Base-by-base conservation (phyloP, 2,329 filamentous ascomycete species). In the Sphaerostilbella broomeana region DNA sequence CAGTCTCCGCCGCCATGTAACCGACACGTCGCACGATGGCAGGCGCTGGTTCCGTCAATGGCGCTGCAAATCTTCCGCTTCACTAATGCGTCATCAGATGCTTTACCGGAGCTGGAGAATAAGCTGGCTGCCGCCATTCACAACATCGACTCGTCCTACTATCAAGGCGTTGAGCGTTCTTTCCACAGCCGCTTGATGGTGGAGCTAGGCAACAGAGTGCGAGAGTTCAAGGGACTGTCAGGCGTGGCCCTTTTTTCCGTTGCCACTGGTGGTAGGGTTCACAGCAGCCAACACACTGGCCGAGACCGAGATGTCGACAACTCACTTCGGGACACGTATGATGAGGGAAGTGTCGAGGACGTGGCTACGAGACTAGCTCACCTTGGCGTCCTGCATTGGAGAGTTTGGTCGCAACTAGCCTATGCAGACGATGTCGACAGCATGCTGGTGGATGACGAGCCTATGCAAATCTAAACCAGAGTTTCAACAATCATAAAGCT, bases 351-450 rank as follows among this genome's bases (percentile, higher is more conserved):
- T 22, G 54, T 84, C 25, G 70, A 73, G 29, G 81, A 87, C 43
- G 77, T 95, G 58, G 79, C 86, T 1, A 82, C 80, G 30, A 79
- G 86, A 31, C 71, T 95, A 35, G 82, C 86, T 5, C 90, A 95
- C 55, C 77, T 95, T 30, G 79, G 85, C 11, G 72, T 92, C 5
- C 65, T 97, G 17, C 88, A 95, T 61, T 95, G 89, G 88, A 76
- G 86, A 34, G 83, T 95, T 3, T 97, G 89, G 87, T 75, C 77
- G 2, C 76, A 77, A 2, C 68, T 94, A 38, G 78, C 84, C 10
- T 95, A 95, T 56, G 48, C 64, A 11, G 61, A 60, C 18, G 69
- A 67, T 19, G 44, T 52, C 20, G 61, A 67, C 37, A 58, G 57
- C 34, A 58, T 61, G 54, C 45, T 50, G 19, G 44, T 61, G 38